Conservation (phyloP, 2,329 filamentous ascomycete genomes). For the Pseudogymnoascus sp. region DNA sequence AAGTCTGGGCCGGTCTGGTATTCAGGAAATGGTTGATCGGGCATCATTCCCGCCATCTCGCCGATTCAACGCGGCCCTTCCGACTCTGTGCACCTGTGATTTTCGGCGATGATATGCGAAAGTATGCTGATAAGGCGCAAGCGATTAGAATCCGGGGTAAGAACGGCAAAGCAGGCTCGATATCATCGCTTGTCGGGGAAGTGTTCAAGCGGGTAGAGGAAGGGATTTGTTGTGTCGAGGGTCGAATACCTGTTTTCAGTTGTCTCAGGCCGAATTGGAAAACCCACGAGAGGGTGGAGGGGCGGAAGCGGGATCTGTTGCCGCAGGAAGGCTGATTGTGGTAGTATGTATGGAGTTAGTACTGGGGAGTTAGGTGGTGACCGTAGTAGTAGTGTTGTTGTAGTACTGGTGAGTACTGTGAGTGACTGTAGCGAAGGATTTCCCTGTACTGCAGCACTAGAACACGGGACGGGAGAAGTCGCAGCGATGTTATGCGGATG, state of each 20-base stretch:
- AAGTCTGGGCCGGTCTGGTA: not conserved
- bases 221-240: not conserved
- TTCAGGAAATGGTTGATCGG: constrained; percentile 6
- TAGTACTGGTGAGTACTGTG: not conserved
- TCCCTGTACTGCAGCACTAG: not conserved
- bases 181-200: not conserved
- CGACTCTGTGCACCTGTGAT: not conserved
- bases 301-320: not conserved
- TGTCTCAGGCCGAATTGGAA: not conserved
- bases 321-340: not conserved
- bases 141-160: not conserved
- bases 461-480: constrained; percentile 4
- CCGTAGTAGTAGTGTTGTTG: not conserved
- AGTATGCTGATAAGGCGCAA: not conserved
- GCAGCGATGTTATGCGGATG: not conserved
- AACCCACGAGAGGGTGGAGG: not conserved
- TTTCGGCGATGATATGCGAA: not conserved
- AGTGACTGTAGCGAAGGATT: too few species aligned
- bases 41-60: constrained; percentile 5
- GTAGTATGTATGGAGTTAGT: not conserved
- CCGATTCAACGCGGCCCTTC: not conserved
- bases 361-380: not conserved
- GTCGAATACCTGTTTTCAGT: constrained; percentile 1
- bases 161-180: not conserved
- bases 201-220: not conserved